Evolutionary conservation across 371 early-diverging fungal species (phyloP).

Genomic region (Chytridiales sp.): DNA sequence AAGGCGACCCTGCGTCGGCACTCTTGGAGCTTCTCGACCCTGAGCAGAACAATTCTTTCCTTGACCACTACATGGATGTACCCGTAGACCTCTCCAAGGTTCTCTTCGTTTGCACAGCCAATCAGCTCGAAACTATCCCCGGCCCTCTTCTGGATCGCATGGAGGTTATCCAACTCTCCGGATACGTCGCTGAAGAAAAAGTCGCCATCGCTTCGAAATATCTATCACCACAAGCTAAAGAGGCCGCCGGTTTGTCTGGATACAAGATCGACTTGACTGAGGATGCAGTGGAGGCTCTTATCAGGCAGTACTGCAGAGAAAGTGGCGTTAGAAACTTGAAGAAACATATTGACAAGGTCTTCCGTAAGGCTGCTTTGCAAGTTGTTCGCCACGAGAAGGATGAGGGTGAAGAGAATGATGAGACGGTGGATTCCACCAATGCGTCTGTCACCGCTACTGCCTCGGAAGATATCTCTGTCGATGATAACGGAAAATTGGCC

Average conservation of each 20-base stretch:
- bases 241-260: conserved; percentile 74
- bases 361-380: conserved; percentile 91
- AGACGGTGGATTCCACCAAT: neutral
- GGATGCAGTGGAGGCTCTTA: conserved; percentile 79
- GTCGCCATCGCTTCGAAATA: conserved; percentile 91
- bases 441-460: neutral
- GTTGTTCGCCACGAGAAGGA: conserved; percentile 59
- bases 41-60: conserved; percentile 92
- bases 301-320: conserved; percentile 92
- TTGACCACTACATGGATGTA: conserved; percentile 98
- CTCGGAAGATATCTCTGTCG: neutral
- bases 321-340: conserved; percentile 96
- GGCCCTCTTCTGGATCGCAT: conserved; percentile 95
- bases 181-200: conserved; percentile 96
- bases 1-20: conserved; percentile 96
- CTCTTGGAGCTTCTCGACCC: conserved; percentile 95
- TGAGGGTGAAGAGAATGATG: conserved; percentile 1
- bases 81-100: conserved; percentile 95
- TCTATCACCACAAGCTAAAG: conserved; percentile 79
- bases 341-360: conserved; percentile 96
- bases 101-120: conserved; percentile 97
- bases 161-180: conserved; percentile 94
- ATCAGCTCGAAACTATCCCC: conserved; percentile 93
- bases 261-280: conserved; percentile 69
- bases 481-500: conserved; percentile 1